Evolutionary conservation across 495 filamentous ascomycete genomes (phyloP), one percentile per base, ranked within the genome.

Genomic region (Lophiostoma macrostomum): DNA sequence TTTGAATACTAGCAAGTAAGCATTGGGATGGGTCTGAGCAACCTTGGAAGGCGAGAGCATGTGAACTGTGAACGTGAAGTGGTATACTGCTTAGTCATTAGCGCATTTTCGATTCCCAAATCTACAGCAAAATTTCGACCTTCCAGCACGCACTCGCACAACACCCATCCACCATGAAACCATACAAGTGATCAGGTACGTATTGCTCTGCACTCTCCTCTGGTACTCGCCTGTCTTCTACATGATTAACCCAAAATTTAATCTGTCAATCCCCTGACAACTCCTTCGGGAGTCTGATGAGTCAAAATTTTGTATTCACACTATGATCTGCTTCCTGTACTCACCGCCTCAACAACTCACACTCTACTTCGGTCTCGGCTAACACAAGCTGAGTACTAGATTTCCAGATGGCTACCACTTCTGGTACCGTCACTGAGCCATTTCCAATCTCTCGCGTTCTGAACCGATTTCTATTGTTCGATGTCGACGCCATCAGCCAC

Each of bases 181-280:
- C 37, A 1, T 50, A 49, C 38, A 49, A 47, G 44, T 48, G 42
- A 43, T n/a, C n/a, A n/a, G 25, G 53, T 56, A 56, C 10, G 53
- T 29, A 8, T 23, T 8, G 20, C 13, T 25, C 19, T 23, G 18
- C 29, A 5, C 27, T 19, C 23, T 12, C 22, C 10, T 44, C n/a
- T n/a, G n/a, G n/a, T n/a, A 7, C 31, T 24, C 41, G 0, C 14
- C 43, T 2, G 41, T 13, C 20, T 67, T 73, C n/a, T 71, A 71
- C 72, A 86, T 86, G 84, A 87, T 88, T 87, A 87, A 73, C 80
- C 63, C 60, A 27, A 59, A 77, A 70, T 73, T 77, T 70, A 80
- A 90, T 90, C 86, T 91, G 86, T 91, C 86, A 91, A 91, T 91
- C 86, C 83, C 75, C 86, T 87, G 86, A 90, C n/a, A n/a, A n/a